Conservation (phyloP, 192 early-diverging fungal genomes). For the Podila minutissima region DNA sequence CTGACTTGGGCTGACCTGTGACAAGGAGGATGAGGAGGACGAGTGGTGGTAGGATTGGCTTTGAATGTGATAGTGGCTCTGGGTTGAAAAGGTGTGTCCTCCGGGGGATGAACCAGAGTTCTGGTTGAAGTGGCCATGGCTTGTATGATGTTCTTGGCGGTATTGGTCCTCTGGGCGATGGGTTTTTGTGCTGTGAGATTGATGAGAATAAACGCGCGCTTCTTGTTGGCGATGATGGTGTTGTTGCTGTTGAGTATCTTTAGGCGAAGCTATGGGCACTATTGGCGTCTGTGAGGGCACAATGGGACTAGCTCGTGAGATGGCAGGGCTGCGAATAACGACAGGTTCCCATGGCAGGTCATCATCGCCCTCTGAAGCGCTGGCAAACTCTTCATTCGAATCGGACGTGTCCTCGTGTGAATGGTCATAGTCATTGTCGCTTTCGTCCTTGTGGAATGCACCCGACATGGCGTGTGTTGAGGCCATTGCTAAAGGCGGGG, state of each 20-base stretch:
- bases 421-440: constrained; percentile 3
- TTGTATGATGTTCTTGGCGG: not conserved
- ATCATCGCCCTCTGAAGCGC: constrained; percentile 48
- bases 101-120: not conserved
- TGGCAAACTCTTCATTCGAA: constrained; percentile 50
- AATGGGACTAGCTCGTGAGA: constrained; percentile 23
- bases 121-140: not conserved
- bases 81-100: not conserved
- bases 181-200: not conserved
- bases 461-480: not conserved
- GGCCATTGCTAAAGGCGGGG: not conserved
- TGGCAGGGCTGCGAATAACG: constrained; percentile 31
- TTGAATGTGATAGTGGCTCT: not conserved
- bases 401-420: constrained; percentile 32
- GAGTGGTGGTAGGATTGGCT: constrained; percentile 15
- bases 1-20: constrained; percentile 13
- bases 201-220: not conserved
- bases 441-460: not conserved
- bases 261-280: not conserved
- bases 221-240: not conserved
- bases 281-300: constrained; percentile 1
- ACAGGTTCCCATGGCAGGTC: constrained; percentile 47
- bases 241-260: not conserved
- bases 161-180: not conserved
- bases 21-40: constrained; percentile 15